Evolutionary conservation across 2,329 filamentous ascomycete genomes (phyloP).

Genomic region (Kalaharituber pfeilii): DNA sequence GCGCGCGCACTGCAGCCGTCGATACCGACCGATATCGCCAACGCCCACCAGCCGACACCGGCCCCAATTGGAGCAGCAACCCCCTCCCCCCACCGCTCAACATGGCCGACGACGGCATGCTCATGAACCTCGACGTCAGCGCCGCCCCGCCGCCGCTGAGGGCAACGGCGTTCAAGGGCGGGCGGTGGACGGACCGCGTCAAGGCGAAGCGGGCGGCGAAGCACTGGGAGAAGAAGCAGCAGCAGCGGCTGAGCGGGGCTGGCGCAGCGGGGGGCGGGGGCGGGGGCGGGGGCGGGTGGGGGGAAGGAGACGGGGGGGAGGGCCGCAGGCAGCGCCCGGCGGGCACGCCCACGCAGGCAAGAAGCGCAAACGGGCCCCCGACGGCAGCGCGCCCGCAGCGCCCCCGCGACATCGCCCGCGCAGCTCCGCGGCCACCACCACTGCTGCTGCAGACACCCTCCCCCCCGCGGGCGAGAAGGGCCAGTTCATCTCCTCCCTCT

Average conservation of each 20-base stretch:
- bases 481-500: slow-evolving; percentile 75
- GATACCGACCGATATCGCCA: too few relatives aligned
- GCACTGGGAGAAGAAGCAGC: slow-evolving; percentile 33
- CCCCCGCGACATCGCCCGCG: slow-evolving; percentile 22
- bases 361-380: slow-evolving; percentile 23
- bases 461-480: slow-evolving; percentile 29
- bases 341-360: slow-evolving; percentile 20
- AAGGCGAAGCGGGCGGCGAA: slow-evolving; percentile 54
- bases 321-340: slow-evolving; percentile 17
- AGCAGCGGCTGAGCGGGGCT: slow-evolving; percentile 19
- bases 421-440: too few relatives aligned
- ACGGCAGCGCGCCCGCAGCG: too few relatives aligned
- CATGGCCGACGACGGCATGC: slow-evolving; percentile 91
- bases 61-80: too few relatives aligned
- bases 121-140: slow-evolving; percentile 74
- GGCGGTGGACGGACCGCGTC: slow-evolving; percentile 79
- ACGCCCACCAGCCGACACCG: too few relatives aligned
- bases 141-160: slow-evolving; percentile 46
- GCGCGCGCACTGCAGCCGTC: too few relatives aligned
- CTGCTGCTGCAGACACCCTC: too few relatives aligned
- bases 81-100: neutral
- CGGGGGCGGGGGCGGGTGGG: slow-evolving; percentile 13
- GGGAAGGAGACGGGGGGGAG: neutral
- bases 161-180: slow-evolving; percentile 56
- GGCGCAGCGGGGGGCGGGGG: slow-evolving; percentile 22